Percentiles rank a stretch among this genome's conserved stretches.
Conservation (phyloP, 129 eudicot species). For the Cynara cardunculus region DNA sequence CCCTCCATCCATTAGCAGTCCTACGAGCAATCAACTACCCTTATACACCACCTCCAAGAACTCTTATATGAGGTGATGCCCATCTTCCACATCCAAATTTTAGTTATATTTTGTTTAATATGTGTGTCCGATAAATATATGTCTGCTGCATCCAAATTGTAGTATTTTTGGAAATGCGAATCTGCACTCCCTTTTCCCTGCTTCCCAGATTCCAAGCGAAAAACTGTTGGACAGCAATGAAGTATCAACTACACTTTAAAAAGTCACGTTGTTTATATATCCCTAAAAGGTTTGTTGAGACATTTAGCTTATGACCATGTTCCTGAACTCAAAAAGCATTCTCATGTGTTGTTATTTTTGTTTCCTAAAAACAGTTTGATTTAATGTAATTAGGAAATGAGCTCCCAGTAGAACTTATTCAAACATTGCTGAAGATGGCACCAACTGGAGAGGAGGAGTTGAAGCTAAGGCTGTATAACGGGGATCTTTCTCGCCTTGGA, state of each 20-base stretch:
- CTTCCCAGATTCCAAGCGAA: no score
- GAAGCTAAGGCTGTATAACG: constrained; percentile 68
- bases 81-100: no score
- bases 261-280: background rate
- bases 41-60: no score
- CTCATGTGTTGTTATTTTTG: background rate
- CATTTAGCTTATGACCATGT: background rate
- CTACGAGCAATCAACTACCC: no score
- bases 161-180: no score
- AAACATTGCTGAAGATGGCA: constrained; percentile 81
- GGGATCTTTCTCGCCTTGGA: constrained; percentile 75
- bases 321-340: background rate
- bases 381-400: constrained; percentile 57
- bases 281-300: background rate
- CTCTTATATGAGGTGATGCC: no score
- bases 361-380: background rate
- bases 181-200: no score
- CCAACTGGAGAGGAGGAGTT: constrained; percentile 88
- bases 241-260: background rate
- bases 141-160: no score
- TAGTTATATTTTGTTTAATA: no score
- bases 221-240: no score
- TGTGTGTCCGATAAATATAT: no score
- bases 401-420: constrained; percentile 87
- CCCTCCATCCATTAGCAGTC: no score